A percentile compares a stretch with the other conserved stretches of the same genome.
Evolutionary conservation across 2,329 filamentous ascomycete species (phyloP).

Genomic region (Chaetomium sp.): DNA sequence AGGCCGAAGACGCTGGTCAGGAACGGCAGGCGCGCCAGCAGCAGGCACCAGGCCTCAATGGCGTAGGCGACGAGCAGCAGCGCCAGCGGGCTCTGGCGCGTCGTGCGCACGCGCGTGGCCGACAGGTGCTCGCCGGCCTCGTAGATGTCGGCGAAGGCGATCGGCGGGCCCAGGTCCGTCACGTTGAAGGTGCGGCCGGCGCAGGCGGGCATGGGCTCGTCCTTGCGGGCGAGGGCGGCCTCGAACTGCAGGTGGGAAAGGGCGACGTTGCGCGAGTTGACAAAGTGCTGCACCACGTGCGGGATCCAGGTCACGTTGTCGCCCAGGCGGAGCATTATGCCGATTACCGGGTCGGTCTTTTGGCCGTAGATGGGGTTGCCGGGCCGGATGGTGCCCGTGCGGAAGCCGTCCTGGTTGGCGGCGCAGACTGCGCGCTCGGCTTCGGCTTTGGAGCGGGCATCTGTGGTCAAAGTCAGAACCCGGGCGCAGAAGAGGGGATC

Average conservation of each 20-base stretch:
- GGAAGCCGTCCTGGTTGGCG: conserved; percentile 48
- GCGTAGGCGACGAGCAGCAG: conserved; percentile 44
- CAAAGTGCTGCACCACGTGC: conserved; percentile 52
- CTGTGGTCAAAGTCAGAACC: conserved; percentile 18
- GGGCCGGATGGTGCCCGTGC: conserved; percentile 57
- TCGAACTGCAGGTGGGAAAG: conserved; percentile 57
- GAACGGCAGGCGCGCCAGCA: conserved; percentile 33
- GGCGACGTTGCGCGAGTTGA: conserved; percentile 55
- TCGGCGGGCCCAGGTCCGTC: conserved; percentile 52
- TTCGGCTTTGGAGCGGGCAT: conserved; percentile 54
- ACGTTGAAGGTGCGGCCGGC: conserved; percentile 54
- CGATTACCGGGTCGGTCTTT: conserved; percentile 47
- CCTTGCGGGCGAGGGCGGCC: conserved; percentile 47
- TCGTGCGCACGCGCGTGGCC: conserved; percentile 39
- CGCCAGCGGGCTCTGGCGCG: conserved; percentile 41
- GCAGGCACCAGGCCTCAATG: conserved; percentile 43
- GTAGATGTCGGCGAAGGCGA: conserved; percentile 47
- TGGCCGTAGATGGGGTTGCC: conserved; percentile 57
- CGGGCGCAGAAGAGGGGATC: not conserved
- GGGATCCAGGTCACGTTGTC: conserved; percentile 48
- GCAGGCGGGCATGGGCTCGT: conserved; percentile 39
- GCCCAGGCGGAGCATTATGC: conserved; percentile 43
- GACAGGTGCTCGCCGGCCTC: conserved; percentile 38
- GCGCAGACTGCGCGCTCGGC: conserved; percentile 54
- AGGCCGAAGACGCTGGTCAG: conserved; percentile 23